Evolutionary conservation across 768 basidiomycete genomes (phyloP), one percentile per base, ranked within the genome.

Genomic region (Candolleomyces eurysporus): DNA sequence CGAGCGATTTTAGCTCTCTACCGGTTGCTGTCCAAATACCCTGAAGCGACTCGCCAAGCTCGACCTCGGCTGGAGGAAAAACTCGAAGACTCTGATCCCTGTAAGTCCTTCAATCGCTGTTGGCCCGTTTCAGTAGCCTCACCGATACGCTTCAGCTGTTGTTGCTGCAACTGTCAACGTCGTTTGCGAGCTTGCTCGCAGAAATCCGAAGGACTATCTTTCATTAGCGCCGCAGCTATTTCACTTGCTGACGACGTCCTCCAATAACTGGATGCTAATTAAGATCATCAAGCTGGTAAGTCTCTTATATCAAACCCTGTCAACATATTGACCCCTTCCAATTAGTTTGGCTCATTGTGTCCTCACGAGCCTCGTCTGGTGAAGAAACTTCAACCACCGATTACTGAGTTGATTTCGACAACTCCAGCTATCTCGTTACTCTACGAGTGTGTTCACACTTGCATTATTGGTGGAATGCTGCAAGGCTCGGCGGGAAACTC

Each of bases 221-320:
- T 80, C 87, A 4, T 75, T 99, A 45, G 97, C 96, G 2, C 97
- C 97, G 10, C 91, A 92, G 66, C 74, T 98, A 58, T 99, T 98
- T 73, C 93, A 92, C 68, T 82, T 98, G 11, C 78, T 99, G 61
- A 97, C 94, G 0, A 94, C 89, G 2, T 94, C 94, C 11, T 90
- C 92, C 10, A 98, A 99, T 73, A 99, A 99, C 68, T 99, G 97
- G 97, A 96, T 98, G 93, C 83, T 99, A 61, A 99, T 99, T 74
- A 99, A 99, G 76, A 90, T 98, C 58, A 88, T 98, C 71, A 99
- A 99, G 76, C 74, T 98, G 73, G 96, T 95, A 73, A 68, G 61
- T n/a, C 14, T 30, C 16, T 36, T 31, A 43, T 31, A 43, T 62
- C 39, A 7, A 40, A 51, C 21, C 16, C 1, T 43, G 17, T 46